A percentile compares a stretch with the other conserved stretches of the same genome.
Evolutionary conservation across 805 yeast genomes (phyloP).

Genomic region (Starmerella floricola): DNA sequence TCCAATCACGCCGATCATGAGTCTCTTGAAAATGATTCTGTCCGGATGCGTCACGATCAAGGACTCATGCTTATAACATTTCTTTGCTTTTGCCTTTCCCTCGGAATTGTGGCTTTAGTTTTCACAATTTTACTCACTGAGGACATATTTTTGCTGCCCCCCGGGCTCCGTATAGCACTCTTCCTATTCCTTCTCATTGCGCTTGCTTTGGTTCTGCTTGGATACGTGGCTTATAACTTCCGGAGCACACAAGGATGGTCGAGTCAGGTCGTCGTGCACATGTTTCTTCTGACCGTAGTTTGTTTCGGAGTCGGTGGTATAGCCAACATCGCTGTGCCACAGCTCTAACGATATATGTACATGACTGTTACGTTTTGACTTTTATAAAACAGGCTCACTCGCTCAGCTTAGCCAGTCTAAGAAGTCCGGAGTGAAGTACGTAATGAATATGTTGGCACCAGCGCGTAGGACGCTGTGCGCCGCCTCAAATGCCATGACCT

Average conservation of each 20-base stretch:
- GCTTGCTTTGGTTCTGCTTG: slow-evolving; percentile 33
- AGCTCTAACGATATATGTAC: neutral
- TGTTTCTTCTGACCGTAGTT: slow-evolving; percentile 32
- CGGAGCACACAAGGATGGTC: slow-evolving; percentile 33
- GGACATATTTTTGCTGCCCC: slow-evolving; percentile 23
- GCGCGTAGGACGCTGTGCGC: slow-evolving; percentile 90
- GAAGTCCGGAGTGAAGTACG: slow-evolving; percentile 92
- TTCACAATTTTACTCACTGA: slow-evolving; percentile 34
- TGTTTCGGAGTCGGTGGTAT: slow-evolving; percentile 37
- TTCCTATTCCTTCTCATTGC: slow-evolving; percentile 31
- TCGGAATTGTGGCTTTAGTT: slow-evolving; percentile 29
- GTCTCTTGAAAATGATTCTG: slow-evolving; percentile 1
- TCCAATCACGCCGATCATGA: no score
- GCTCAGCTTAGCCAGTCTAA: slow-evolving; percentile 58
- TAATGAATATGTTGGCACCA: slow-evolving; percentile 82
- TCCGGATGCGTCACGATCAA: slow-evolving; percentile 29
- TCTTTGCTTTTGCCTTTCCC: slow-evolving; percentile 32
- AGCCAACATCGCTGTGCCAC: slow-evolving; percentile 21
- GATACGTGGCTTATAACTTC: slow-evolving; percentile 36
- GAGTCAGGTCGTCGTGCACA: slow-evolving; percentile 37
- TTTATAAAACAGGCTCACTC: no score
- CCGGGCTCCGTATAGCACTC: slow-evolving; percentile 23
- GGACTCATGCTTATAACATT: slow-evolving; percentile 37
- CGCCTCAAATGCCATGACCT: slow-evolving; percentile 63
- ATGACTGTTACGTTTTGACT: no score